Evolutionary conservation across 2,329 filamentous ascomycete species (phyloP).

Genomic region (Mollisiaceae sp.): DNA sequence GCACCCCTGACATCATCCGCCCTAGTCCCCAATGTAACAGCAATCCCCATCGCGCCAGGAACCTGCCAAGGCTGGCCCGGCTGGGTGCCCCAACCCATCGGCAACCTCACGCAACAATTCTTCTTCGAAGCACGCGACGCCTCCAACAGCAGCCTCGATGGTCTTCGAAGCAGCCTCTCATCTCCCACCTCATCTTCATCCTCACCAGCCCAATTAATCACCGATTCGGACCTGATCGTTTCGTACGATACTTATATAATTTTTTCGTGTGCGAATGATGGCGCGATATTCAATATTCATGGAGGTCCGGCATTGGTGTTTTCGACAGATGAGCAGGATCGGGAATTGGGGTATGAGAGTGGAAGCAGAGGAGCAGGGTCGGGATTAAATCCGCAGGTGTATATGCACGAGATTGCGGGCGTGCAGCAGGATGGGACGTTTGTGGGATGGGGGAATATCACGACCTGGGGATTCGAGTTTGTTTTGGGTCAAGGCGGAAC

Average conservation of each 20-base stretch:
- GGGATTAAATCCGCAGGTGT: neutral
- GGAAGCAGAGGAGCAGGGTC: too few species aligned
- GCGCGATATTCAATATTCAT: neutral
- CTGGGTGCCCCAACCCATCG: neutral
- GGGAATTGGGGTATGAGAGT: neutral
- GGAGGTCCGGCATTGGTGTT: neutral
- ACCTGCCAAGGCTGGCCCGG: neutral
- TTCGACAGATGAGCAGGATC: neutral
- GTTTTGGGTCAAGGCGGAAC: neutral
- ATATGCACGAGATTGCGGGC: neutral
- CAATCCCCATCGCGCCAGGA: neutral
- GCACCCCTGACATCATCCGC: neutral
- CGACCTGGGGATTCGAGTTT: slow-evolving; percentile 8
- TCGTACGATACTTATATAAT: neutral
- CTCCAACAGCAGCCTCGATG: neutral
- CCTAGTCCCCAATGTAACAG: neutral
- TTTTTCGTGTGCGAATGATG: neutral
- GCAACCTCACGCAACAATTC: neutral
- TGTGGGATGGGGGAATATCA: neutral
- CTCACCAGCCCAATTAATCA: neutral
- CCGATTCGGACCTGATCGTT: neutral
- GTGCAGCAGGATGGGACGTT: neutral
- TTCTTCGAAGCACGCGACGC: neutral
- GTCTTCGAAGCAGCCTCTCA: neutral
- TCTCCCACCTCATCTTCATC: neutral